phyloP scores from a whole-genome alignment of 148 eudicot genomes.

The Rhododendron molle region DNA sequence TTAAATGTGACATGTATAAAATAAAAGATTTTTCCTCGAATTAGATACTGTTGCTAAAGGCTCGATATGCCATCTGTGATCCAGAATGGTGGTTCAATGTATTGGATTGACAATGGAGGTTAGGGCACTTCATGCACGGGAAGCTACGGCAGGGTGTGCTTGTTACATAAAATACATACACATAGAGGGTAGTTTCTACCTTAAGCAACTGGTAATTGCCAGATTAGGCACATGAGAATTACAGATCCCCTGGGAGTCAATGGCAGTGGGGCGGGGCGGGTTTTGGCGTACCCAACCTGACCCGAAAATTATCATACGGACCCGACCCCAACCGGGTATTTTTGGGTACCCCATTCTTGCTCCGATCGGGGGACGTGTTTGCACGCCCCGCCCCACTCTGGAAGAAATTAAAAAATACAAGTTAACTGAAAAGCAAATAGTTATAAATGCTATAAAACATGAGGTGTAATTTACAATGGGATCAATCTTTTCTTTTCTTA shows the following conservation, averaged over 20 bases:
- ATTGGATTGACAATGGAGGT: background rate
- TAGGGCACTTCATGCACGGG: background rate
- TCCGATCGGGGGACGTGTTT: too few relatives aligned
- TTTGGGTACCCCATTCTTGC: too few relatives aligned
- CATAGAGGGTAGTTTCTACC: background rate
- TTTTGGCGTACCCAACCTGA: too few relatives aligned
- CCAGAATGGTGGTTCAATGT: background rate
- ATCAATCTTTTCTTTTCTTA: background rate
- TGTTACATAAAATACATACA: background rate
- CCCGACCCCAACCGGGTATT: too few relatives aligned
- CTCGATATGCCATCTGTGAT: background rate
- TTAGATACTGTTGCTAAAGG: background rate
- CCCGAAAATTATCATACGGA: too few relatives aligned
- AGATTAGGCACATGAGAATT: background rate
- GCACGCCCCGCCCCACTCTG: too few relatives aligned
- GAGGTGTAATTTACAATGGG: background rate
- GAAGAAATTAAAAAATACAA: too few relatives aligned
- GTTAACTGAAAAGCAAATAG: too few relatives aligned
- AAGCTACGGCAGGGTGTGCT: background rate
- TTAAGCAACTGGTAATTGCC: background rate
- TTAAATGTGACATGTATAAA: background rate
- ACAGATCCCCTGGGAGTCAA: background rate
- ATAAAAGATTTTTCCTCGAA: background rate
- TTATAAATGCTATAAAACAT: background rate
- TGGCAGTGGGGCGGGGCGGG: too few relatives aligned